Evolutionary conservation across 352 stramenopile genomes (phyloP), one percentile per base, ranked within the genome.

Genomic region (Albugo candida): DNA sequence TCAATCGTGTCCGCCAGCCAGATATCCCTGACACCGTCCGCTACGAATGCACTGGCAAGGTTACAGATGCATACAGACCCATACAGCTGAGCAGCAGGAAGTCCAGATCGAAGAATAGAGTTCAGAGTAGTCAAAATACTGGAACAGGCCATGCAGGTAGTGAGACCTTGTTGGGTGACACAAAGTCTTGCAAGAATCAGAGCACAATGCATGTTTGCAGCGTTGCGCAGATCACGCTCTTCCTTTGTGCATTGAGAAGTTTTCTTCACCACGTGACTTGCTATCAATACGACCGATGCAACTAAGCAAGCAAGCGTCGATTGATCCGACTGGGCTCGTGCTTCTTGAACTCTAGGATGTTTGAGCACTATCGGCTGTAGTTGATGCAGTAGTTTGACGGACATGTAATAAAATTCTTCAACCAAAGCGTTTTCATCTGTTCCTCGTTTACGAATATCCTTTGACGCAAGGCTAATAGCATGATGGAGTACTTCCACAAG

Each of bases 41-140:
- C 8, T 8, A 8, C 24, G 3, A 31, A 8, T 54, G 83, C 67
- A 2, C 64, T 70, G 20, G 77, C 77, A 13, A 93, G 53, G 56
- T 93, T 91, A 46, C 81, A 92, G n/a, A 93, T 58, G 27, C 72
- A 76, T 39, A 88, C 72, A 20, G 78, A 78, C 0, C 74, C 75
- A 48, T 71, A 91, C n/a, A 89, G 59, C 20, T 93, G 80, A 5
- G 78, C 77, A 34, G 86, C 71, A 41, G 86, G 72, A 16, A 85
- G 67, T 3, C 75, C 78, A 8, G 72, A 86, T 13, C 81, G 74
- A 78, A 92, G 89, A 60, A 92, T 68, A 20, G 65, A 65, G 41
- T 89, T 89, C 11, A 91, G 53, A 19, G 73, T 72, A 5, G 72
- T 63, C 5, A 74, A 61, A 20, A 85, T 67, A 19, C 83, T 68